A percentile compares a stretch with the other conserved stretches of the same genome.
These are phyloP conservation scores for Neofusicoccum cordaticola DNA, from an alignment of 2,329 filamentous ascomycete genomes.

Conservation along the genomic window DNA sequence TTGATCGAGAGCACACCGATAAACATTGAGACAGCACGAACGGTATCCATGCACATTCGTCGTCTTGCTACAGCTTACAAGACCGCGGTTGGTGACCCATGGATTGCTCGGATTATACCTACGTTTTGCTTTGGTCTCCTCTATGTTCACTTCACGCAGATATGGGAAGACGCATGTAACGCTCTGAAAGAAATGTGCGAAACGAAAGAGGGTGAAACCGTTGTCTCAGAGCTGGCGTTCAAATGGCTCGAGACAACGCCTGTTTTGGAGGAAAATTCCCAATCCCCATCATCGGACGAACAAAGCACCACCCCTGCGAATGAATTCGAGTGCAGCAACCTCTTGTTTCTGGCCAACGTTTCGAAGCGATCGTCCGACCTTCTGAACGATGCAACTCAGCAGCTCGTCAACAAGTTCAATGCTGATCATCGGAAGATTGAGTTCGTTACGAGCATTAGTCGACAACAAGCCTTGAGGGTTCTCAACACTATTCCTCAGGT, in stretches of 20 bases:
- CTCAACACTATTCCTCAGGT: conserved; percentile 69
- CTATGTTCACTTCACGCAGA: conserved; percentile 76
- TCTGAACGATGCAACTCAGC: conserved; percentile 34
- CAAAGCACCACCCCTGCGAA: conserved; percentile 42
- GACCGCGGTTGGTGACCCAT: conserved; percentile 56
- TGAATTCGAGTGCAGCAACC: conserved; percentile 82
- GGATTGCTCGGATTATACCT: conserved; percentile 70
- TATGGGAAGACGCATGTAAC: conserved; percentile 81
- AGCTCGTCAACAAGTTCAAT: conserved; percentile 64
- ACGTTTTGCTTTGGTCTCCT: conserved; percentile 86
- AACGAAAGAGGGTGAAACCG: conserved; percentile 67
- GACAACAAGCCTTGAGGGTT: conserved; percentile 76
- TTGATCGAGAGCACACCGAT: conserved; percentile 77
- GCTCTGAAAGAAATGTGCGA: conserved; percentile 73
- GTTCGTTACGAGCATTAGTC: conserved; percentile 55
- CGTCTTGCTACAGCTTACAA: conserved; percentile 68
- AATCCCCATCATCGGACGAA: background rate
- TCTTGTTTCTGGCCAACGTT: conserved; percentile 54
- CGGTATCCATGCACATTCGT: conserved; percentile 80
- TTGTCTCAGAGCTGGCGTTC: conserved; percentile 70
- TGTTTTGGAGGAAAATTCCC: background rate
- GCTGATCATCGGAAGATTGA: conserved; percentile 58
- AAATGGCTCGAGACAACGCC: conserved; percentile 60
- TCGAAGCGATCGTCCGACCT: conserved; percentile 40
- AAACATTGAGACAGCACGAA: conserved; percentile 71